Evolutionary conservation across 257 asterid species (phyloP), one percentile per base, ranked within the genome.

Genomic region (Solanum commersonii): DNA sequence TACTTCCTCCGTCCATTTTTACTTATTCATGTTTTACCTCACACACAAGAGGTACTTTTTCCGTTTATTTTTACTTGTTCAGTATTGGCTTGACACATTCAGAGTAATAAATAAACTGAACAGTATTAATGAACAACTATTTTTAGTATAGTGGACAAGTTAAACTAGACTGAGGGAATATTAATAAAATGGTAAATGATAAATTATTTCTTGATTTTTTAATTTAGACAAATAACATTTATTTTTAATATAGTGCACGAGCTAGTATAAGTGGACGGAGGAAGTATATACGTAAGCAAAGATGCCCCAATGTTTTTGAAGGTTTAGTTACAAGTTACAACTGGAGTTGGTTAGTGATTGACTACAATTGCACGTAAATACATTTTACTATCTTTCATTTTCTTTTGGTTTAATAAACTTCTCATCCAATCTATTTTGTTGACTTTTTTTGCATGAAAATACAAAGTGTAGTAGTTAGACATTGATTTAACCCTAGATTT

Each of bases 371-470:
- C 70, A 82, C 29, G 44, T 49, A 46, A 27, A 44, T 79, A 49
- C 38, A 82, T 49, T 49, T 49, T 49, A 82, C 13, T 40, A 13
- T 3, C 34, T 40, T n/a, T 77, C 10, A 12, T n/a, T 37, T 77
- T 37, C 29, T 79, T 44, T 52, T 68, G 84, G 87, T 87, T 74
- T 82, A 49, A 49, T 38, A 82, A 82, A 27, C 70, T 82, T 38
- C 67, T 89, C 52, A 46, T 15, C 29, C 46, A 84, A 84, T 87
- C 90, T 86, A 89, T n/a, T 82, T 25, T 78, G 85, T 94, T 94
- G 96, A 94, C 96, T 95, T 91, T 4, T 35, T 68, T 87, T 71
- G 94, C 94, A 92, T 90, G 88, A 83, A 83, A 92, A 84, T 87
- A 90, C 95, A 93, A 93, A 83, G 77, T 29, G 74, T 78, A 93